Evolutionary conservation across 139 green algal species (phyloP).

Genomic region (Chlamydomonas schloesseri): DNA sequence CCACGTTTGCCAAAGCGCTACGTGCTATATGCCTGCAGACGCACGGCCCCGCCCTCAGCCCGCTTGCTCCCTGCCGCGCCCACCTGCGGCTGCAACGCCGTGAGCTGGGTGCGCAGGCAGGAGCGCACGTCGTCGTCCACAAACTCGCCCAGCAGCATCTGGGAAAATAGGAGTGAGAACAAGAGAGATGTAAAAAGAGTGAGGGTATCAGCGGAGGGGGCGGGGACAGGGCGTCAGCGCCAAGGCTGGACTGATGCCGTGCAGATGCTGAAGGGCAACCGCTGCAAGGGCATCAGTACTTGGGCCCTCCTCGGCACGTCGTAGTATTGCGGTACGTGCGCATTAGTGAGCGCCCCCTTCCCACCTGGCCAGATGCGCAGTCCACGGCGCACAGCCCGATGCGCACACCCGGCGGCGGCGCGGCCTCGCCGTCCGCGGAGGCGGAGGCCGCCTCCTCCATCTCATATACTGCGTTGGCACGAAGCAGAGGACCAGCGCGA

Average conservation of each 20-base stretch:
- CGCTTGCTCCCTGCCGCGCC: neutral
- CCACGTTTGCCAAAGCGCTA: too few relatives aligned
- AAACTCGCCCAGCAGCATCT: slow-evolving; percentile 58
- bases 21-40: too few relatives aligned
- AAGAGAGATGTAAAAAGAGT: neutral
- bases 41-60: too few relatives aligned
- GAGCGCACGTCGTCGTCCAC: slow-evolving; percentile 80
- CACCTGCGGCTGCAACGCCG: slow-evolving; percentile 73
- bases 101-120: slow-evolving; percentile 80
- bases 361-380: slow-evolving; percentile 41
- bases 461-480: slow-evolving; percentile 44
- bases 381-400: slow-evolving; percentile 81
- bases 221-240: too few relatives aligned
- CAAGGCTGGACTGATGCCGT: too few relatives aligned
- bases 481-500: too few relatives aligned
- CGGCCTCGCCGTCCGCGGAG: neutral
- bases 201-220: too few relatives aligned
- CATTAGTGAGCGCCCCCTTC: neutral
- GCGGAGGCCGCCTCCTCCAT: neutral
- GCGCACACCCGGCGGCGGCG: neutral
- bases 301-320: too few relatives aligned
- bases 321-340: too few relatives aligned
- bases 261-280: too few relatives aligned
- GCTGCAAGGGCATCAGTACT: too few relatives aligned
- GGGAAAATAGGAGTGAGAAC: neutral